These are phyloP conservation scores for Entomophthora muscae DNA, from an alignment of 371 early-diverging fungal genomes.

Conservation along the genomic window DNA sequence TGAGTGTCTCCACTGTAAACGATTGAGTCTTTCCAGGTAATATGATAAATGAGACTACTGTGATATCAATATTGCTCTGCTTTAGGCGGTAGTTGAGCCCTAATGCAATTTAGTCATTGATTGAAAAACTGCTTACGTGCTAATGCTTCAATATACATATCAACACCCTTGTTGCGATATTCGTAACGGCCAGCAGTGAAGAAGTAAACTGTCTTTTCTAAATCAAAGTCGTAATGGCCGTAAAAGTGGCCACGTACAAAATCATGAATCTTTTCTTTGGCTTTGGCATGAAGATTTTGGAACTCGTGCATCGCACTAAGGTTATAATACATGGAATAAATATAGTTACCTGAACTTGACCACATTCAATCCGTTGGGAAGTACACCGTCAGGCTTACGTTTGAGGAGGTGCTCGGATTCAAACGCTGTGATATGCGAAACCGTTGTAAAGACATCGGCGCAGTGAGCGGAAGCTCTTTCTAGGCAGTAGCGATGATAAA, in stretches of 20 bases:
- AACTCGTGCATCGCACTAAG: slow-evolving; percentile 86
- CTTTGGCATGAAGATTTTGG: slow-evolving; percentile 85
- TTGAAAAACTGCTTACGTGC: slow-evolving; percentile 37
- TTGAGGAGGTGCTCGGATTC: slow-evolving; percentile 87
- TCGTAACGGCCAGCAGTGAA: slow-evolving; percentile 97
- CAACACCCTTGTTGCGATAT: slow-evolving; percentile 92
- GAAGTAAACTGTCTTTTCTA: slow-evolving; percentile 90
- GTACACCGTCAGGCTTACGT: slow-evolving; percentile 89
- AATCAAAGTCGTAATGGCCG: slow-evolving; percentile 83
- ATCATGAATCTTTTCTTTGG: slow-evolving; percentile 87
- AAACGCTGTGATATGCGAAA: slow-evolving; percentile 89
- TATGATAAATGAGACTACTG: slow-evolving; percentile 89
- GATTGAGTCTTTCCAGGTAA: slow-evolving; percentile 80
- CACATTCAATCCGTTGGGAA: slow-evolving; percentile 90
- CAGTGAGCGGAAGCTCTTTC: slow-evolving; percentile 93
- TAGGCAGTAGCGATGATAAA: slow-evolving; percentile 92
- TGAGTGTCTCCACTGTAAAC: slow-evolving; percentile 87
- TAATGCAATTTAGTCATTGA: slow-evolving; percentile 12
- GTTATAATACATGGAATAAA: background rate
- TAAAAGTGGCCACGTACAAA: slow-evolving; percentile 95
- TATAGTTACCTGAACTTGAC: slow-evolving; percentile 49
- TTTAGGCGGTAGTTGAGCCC: slow-evolving; percentile 75
- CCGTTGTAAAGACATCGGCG: slow-evolving; percentile 90
- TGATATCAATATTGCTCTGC: slow-evolving; percentile 58
- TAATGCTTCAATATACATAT: slow-evolving; percentile 86